These are phyloP conservation scores for Boeremia lycopersici DNA, from an alignment of 2,329 filamentous ascomycete species.

Conservation along the genomic window DNA sequence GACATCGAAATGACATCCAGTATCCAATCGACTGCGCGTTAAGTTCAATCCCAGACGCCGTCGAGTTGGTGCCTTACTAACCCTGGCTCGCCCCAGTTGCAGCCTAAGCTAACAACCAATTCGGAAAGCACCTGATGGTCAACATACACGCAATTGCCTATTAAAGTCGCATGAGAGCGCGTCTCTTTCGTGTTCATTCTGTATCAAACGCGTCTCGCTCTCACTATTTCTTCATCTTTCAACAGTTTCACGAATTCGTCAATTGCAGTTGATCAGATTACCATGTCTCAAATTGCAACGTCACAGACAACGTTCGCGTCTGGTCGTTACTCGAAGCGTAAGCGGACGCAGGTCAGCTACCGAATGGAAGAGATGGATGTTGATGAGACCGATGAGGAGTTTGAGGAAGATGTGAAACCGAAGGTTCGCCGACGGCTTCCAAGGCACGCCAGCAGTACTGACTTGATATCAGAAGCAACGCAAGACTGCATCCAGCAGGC, in stretches of 20 bases:
- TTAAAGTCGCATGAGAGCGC: conserved; percentile 31
- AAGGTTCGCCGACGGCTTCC: conserved; percentile 31
- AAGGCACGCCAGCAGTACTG: conserved; percentile 5
- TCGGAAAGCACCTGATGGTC: conserved; percentile 20
- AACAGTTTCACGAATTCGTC: neutral
- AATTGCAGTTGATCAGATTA: neutral
- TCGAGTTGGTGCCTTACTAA: conserved; percentile 39
- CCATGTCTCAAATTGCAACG: conserved; percentile 24
- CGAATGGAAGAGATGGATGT: conserved; percentile 31
- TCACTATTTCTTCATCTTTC: neutral
- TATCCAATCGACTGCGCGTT: neutral
- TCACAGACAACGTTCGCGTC: conserved; percentile 21
- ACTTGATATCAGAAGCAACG: conserved; percentile 28
- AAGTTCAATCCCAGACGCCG: conserved; percentile 5
- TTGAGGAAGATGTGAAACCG: conserved; percentile 24
- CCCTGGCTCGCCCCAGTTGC: conserved; percentile 31
- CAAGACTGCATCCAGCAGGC: conserved; percentile 25
- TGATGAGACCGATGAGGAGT: conserved; percentile 25
- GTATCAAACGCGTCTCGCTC: conserved; percentile 11
- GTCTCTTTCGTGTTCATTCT: conserved; percentile 32
- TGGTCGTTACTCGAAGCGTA: conserved; percentile 42
- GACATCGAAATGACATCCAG: neutral
- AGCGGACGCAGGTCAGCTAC: conserved; percentile 41
- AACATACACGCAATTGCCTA: conserved; percentile 18
- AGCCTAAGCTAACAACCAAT: conserved; percentile 40